Percentiles rank a stretch among this genome's conserved stretches.
Evolutionary conservation across 768 basidiomycete genomes (phyloP).

Genomic region (Punctularia strigosozonata): DNA sequence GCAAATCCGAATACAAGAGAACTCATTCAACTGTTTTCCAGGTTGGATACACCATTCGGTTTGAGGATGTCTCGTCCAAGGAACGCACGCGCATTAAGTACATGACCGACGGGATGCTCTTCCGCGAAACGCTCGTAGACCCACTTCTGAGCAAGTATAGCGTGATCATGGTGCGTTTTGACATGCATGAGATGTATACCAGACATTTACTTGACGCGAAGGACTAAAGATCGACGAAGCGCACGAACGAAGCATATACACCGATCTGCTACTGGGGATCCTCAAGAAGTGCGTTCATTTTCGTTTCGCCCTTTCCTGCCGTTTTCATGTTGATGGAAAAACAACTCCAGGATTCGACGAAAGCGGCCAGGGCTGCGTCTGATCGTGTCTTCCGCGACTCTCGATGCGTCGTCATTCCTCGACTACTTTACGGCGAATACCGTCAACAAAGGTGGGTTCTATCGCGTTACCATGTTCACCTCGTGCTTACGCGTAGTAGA

Average conservation of each 20-base stretch:
- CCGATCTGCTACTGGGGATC: slow-evolving; percentile 83
- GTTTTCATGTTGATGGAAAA: slow-evolving; percentile 2
- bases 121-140: slow-evolving; percentile 86
- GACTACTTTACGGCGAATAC: slow-evolving; percentile 75
- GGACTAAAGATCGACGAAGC: slow-evolving; percentile 81
- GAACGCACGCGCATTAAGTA: slow-evolving; percentile 84
- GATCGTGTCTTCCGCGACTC: slow-evolving; percentile 91
- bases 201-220: slow-evolving; percentile 1
- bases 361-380: slow-evolving; percentile 85
- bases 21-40: slow-evolving; percentile 17
- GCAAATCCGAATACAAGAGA: slow-evolving; percentile 13
- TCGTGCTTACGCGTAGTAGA: too few species aligned
- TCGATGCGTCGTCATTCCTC: slow-evolving; percentile 82
- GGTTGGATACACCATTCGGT: slow-evolving; percentile 97
- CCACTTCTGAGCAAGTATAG: slow-evolving; percentile 88
- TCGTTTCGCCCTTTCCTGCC: not conserved
- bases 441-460: too few species aligned
- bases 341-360: slow-evolving; percentile 62
- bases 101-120: slow-evolving; percentile 97
- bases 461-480: too few species aligned
- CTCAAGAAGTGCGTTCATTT: slow-evolving; percentile 67
- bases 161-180: slow-evolving; percentile 73
- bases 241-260: slow-evolving; percentile 93
- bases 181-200: not conserved
- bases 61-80: slow-evolving; percentile 85